Base-by-base conservation (phyloP, 306 rosid species). In the Vigna hirtella region DNA sequence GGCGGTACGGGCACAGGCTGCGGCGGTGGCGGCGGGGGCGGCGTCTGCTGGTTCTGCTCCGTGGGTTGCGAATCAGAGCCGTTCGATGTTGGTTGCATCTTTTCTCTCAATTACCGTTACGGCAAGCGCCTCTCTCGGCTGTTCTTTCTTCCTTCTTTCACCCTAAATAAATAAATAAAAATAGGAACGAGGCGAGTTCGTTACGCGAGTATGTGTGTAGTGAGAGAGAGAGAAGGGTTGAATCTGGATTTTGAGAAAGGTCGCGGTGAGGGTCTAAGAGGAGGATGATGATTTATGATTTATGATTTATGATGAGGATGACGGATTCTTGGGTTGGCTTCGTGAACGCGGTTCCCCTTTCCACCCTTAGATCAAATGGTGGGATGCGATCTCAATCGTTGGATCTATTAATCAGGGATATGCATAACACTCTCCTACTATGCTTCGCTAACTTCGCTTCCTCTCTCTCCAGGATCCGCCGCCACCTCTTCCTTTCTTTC, bases 21-120 rank as follows among this genome's bases (percentile, higher is more conserved):
- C 48, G 77, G 49, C 26, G 70, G 87, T 5, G 69, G 45, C 55
- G 76, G 86, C 24, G 68, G n/a, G 10, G 70, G 30, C 6, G 70
- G 30, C 6, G 49, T 84, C 38, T 80, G 83, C 17, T 55, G 86
- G 56, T 79, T 76, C 65, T 78, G 85, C 9, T 87, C 83, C 77
- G 84, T 77, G 20, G 51, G 6, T 53, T 78, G 85, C 74, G 90
- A 83, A 86, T 94, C 98, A 67, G 98, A 85, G 38, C 87, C 93
- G 91, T 88, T 87, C 2, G 89, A 80, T 57, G 88, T 18, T 20
- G 63, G 79, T 78, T 90, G 96, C 98, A 94, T 94, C 89, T 82
- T 87, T 2, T 11, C 34, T 2, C 9, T 6, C 12, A 38, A 16
- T 16, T 49, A 62, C 3, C 17, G 8, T 59, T 81, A 70, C 34